Conservation (phyloP, 768 basidiomycete species). For the Hysterangium stoloniferum region DNA sequence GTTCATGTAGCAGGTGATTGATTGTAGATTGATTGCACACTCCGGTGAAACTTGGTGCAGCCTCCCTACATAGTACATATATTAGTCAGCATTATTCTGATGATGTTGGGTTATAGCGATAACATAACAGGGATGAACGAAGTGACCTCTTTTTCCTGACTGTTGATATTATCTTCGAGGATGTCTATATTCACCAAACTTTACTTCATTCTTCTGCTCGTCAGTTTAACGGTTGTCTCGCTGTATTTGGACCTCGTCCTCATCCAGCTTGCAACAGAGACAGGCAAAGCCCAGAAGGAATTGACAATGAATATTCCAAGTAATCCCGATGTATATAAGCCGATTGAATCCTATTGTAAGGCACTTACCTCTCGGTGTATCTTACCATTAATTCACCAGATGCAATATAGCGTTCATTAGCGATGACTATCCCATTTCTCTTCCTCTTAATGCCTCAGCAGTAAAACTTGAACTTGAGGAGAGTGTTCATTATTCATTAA, state of each 20-base stretch:
- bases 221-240: background rate
- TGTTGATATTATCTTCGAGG: too few species aligned
- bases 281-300: too few species aligned
- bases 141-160: too few species aligned
- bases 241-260: background rate
- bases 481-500: constrained; percentile 22
- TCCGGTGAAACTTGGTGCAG: too few species aligned
- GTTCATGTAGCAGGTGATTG: too few species aligned
- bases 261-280: background rate
- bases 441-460: constrained; percentile 14
- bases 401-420: constrained; percentile 21
- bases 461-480: constrained; percentile 25
- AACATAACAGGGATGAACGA: too few species aligned
- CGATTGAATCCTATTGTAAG: background rate
- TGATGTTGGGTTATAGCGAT: too few species aligned
- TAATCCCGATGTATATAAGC: background rate
- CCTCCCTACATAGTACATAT: too few species aligned
- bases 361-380: background rate
- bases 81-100: too few species aligned
- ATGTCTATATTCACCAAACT: background rate
- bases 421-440: constrained; percentile 23
- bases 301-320: too few species aligned
- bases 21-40: too few species aligned
- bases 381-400: background rate
- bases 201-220: background rate